Percentiles rank a stretch among this genome's conserved stretches.
Conservation (phyloP, 2,329 filamentous ascomycete species). For the Penicillium sp. region DNA sequence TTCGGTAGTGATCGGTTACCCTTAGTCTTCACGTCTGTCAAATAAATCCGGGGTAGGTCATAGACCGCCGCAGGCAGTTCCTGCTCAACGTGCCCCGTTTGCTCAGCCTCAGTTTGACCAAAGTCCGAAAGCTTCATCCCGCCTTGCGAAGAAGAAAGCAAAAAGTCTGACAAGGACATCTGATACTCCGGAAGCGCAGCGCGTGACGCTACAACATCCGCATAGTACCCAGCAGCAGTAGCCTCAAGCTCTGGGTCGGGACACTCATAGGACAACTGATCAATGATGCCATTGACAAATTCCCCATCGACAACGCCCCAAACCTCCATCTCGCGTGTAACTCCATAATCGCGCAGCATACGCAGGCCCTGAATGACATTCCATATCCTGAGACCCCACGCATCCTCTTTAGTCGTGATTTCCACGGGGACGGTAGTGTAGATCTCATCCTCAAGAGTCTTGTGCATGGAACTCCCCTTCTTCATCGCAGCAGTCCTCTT, state of each 20-base stretch:
- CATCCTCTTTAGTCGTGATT: constrained; percentile 73
- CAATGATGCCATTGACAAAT: constrained; percentile 85
- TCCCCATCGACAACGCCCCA: constrained; percentile 84
- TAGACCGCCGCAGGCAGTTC: constrained; percentile 24
- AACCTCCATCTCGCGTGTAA: constrained; percentile 74
- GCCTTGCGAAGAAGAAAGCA: constrained; percentile 40
- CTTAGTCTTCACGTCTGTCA: constrained; percentile 88
- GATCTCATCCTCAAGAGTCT: constrained; percentile 80
- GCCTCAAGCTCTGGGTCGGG: constrained; percentile 71
- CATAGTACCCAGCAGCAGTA: constrained; percentile 50
- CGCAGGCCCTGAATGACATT: constrained; percentile 85
- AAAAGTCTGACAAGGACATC: constrained; percentile 47
- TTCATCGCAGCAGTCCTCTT: constrained; percentile 80
- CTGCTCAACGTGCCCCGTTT: neutral
- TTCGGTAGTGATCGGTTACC: constrained; percentile 61
- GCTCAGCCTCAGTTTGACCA: constrained; percentile 14
- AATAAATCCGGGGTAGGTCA: constrained; percentile 57
- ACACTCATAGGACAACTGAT: constrained; percentile 75
- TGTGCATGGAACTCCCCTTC: constrained; percentile 74
- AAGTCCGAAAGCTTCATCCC: constrained; percentile 38
- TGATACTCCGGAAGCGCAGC: constrained; percentile 45
- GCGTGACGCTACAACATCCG: constrained; percentile 37
- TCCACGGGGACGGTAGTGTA: constrained; percentile 74
- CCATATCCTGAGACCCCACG: constrained; percentile 80
- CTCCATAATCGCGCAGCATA: constrained; percentile 67